Evolutionary conservation across 306 rosid species (phyloP).

Genomic region (Pyrus pyrifolia): DNA sequence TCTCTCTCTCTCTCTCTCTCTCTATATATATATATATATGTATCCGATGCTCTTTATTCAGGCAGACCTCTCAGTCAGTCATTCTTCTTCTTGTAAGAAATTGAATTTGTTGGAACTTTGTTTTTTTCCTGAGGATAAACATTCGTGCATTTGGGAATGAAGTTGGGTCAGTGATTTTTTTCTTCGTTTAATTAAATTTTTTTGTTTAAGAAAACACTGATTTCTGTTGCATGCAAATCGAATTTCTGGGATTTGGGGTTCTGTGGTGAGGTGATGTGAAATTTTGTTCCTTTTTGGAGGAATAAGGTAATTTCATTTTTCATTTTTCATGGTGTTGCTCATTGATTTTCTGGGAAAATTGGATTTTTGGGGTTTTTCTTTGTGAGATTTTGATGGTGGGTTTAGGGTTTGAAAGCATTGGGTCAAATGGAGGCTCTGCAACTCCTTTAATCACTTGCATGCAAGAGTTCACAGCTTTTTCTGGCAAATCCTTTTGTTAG

Average conservation of each 20-base stretch:
- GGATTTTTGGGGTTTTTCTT: background rate
- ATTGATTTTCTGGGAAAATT: slow-evolving; percentile 6
- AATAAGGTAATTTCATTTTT: background rate
- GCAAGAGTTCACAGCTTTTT: background rate
- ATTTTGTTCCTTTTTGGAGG: background rate
- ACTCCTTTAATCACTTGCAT: background rate
- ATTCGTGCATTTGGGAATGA: slow-evolving; percentile 3
- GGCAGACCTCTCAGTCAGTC: background rate
- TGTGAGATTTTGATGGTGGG: slow-evolving; percentile 5
- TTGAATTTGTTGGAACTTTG: background rate
- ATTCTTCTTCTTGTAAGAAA: background rate
- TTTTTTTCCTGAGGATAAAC: background rate
- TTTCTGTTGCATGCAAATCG: slow-evolving; percentile 18
- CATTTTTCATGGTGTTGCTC: background rate
- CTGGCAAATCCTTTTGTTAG: background rate
- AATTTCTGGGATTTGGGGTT: slow-evolving; percentile 1
- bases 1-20: background rate
- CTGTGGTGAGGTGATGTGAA: background rate
- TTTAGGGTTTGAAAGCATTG: slow-evolving; percentile 14
- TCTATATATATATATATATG: background rate
- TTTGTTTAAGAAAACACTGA: background rate
- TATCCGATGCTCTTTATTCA: background rate
- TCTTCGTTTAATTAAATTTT: background rate
- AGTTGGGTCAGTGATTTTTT: background rate
- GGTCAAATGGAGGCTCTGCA: background rate